Percentiles rank a stretch among this genome's conserved stretches.
Evolutionary conservation across 2,329 filamentous ascomycete species (phyloP).

Genomic region (Fusarium redolens): DNA sequence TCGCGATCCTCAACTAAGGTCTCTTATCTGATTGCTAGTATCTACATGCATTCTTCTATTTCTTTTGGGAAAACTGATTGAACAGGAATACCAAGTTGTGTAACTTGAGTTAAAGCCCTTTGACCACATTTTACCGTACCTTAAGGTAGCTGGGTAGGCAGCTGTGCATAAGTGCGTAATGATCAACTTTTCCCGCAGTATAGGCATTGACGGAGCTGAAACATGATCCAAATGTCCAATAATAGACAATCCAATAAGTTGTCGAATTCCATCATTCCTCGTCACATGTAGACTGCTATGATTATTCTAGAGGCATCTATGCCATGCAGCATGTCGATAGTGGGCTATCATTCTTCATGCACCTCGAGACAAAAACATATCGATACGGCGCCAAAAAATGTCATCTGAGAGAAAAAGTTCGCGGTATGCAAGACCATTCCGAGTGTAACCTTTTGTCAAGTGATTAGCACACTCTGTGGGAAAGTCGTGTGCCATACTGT

Average conservation of each 20-base stretch:
- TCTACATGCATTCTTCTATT: neutral
- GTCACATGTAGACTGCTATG: neutral
- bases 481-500: neutral
- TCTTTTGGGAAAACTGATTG: neutral
- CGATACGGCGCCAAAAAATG: neutral
- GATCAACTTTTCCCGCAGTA: neutral
- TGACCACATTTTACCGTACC: neutral
- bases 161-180: neutral
- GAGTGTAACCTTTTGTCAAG: constrained; percentile 19
- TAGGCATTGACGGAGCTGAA: neutral
- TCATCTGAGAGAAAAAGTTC: neutral
- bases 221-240: constrained; percentile 3
- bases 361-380: constrained; percentile 4
- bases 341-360: neutral
- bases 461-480: constrained; percentile 21
- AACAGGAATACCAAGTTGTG: neutral
- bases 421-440: neutral
- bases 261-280: neutral
- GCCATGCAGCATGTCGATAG: neutral
- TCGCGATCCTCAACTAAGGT: neutral
- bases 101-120: neutral
- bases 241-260: neutral
- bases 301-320: neutral
- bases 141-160: neutral
- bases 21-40: neutral